A percentile compares a stretch with the other conserved stretches of the same genome.
Evolutionary conservation across 306 rosid genomes (phyloP).

Genomic region (Dalbergia cochinchinensis): DNA sequence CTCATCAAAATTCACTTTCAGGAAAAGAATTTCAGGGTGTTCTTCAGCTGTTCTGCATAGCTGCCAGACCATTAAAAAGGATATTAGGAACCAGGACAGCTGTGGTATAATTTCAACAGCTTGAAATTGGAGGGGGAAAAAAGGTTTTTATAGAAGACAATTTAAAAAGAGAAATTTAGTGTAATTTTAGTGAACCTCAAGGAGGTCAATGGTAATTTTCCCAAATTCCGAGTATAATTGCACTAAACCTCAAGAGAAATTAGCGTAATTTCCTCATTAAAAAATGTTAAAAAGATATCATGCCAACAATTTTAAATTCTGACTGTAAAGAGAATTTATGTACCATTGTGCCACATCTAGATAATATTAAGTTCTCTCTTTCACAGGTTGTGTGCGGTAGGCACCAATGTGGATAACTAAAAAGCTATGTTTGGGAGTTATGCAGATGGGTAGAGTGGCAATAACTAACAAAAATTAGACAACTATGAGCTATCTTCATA

Average conservation of each 20-base stretch:
- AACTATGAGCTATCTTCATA: slow-evolving; percentile 15
- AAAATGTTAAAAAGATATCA: not conserved
- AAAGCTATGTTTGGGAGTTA: not conserved
- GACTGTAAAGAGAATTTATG: not conserved
- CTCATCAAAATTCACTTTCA: slow-evolving; percentile 97
- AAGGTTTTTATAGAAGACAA: not conserved
- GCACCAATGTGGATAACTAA: slow-evolving; percentile 3
- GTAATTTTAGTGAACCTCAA: no score
- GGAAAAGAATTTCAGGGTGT: slow-evolving; percentile 83
- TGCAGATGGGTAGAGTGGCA: not conserved
- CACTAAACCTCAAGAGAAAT: no score
- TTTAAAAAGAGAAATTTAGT: not conserved
- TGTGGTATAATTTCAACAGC: slow-evolving; percentile 32
- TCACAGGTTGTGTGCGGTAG: not conserved
- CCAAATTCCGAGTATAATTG: no score
- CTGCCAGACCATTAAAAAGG: slow-evolving; percentile 63
- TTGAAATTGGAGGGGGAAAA: not conserved
- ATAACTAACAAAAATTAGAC: slow-evolving; percentile 26
- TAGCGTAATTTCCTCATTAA: no score
- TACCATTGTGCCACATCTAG: no score
- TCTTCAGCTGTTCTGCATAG: slow-evolving; percentile 97
- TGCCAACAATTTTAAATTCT: not conserved
- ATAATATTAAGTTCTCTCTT: no score
- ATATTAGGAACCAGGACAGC: slow-evolving; percentile 38
- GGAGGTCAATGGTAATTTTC: no score